A percentile compares a stretch with the other conserved stretches of the same genome.
These are phyloP conservation scores for Ordospora colligata DNA, from an alignment of 371 early-diverging fungal species.

Conservation along the genomic window DNA sequence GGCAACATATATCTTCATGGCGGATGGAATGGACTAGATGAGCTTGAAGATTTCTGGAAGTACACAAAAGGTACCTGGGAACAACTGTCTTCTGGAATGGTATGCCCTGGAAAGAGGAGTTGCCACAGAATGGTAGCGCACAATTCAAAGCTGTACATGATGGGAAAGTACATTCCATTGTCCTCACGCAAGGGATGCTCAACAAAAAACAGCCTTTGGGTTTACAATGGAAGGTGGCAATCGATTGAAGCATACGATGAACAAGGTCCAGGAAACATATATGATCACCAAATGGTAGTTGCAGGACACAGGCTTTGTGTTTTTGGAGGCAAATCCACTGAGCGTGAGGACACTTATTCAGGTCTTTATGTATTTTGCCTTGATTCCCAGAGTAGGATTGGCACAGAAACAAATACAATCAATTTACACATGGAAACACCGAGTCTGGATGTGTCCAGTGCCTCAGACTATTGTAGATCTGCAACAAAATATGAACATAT, in stretches of 20 bases:
- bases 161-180: slow-evolving; percentile 75
- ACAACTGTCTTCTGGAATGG: slow-evolving; percentile 64
- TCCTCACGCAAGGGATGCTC: slow-evolving; percentile 59
- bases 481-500: not conserved
- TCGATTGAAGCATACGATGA: slow-evolving; percentile 59
- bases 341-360: slow-evolving; percentile 12
- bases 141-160: slow-evolving; percentile 67
- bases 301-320: not conserved
- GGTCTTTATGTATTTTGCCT: slow-evolving; percentile 23
- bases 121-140: slow-evolving; percentile 76
- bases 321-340: slow-evolving; percentile 23
- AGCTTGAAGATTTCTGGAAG: slow-evolving; percentile 80
- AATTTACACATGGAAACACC: no score
- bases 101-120: slow-evolving; percentile 70
- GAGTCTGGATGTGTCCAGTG: no score
- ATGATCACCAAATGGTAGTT: slow-evolving; percentile 82
- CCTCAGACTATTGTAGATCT: no score
- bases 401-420: not conserved
- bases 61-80: slow-evolving; percentile 63
- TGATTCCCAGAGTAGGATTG: not conserved
- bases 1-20: slow-evolving; percentile 74
- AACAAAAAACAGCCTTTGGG: not conserved
- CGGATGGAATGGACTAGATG: slow-evolving; percentile 80
- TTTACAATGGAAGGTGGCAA: not conserved
- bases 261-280: slow-evolving; percentile 75